phyloP scores from a whole-genome alignment of 2,329 filamentous ascomycete species.

The Aspergillus oerlinghausenensis region DNA sequence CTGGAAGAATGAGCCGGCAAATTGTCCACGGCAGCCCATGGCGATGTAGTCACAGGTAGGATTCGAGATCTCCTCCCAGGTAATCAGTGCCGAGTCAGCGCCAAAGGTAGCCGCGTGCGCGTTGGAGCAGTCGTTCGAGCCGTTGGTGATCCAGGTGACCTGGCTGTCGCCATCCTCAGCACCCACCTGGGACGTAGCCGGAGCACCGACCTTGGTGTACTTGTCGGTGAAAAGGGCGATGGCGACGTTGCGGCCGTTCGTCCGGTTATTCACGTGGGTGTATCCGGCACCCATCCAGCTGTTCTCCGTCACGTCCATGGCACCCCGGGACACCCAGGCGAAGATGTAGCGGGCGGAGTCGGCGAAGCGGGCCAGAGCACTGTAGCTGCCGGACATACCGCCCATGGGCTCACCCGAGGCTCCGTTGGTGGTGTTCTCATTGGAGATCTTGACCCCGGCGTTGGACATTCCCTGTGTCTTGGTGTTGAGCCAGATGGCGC shows the following conservation, averaged over 20 bases:
- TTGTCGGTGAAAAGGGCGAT: constrained; percentile 56
- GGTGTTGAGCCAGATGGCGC: constrained; percentile 61
- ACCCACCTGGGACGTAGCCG: constrained; percentile 54
- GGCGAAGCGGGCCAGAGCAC: constrained; percentile 51
- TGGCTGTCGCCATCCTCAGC: constrained; percentile 53
- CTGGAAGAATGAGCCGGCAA: constrained; percentile 58
- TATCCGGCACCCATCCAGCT: constrained; percentile 56
- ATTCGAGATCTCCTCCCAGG: constrained; percentile 58
- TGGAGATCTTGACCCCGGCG: constrained; percentile 55
- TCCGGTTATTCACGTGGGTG: constrained; percentile 50
- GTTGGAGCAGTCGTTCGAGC: constrained; percentile 53
- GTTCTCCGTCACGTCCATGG: constrained; percentile 51
- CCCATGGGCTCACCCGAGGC: constrained; percentile 56
- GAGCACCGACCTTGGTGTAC: constrained; percentile 49
- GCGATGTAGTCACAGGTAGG: constrained; percentile 54
- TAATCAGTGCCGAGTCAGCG: constrained; percentile 49
- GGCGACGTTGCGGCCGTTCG: constrained; percentile 57
- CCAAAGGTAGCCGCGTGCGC: constrained; percentile 56
- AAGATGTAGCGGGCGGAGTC: constrained; percentile 54
- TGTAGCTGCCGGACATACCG: constrained; percentile 61
- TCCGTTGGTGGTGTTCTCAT: constrained; percentile 59
- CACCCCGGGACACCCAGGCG: constrained; percentile 59
- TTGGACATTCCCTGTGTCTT: constrained; percentile 52
- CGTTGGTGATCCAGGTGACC: constrained; percentile 56
- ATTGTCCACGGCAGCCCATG: constrained; percentile 57